These are phyloP conservation scores for Aspergillus phoenicis DNA, from an alignment of 2,329 filamentous ascomycete genomes.

Conservation along the genomic window DNA sequence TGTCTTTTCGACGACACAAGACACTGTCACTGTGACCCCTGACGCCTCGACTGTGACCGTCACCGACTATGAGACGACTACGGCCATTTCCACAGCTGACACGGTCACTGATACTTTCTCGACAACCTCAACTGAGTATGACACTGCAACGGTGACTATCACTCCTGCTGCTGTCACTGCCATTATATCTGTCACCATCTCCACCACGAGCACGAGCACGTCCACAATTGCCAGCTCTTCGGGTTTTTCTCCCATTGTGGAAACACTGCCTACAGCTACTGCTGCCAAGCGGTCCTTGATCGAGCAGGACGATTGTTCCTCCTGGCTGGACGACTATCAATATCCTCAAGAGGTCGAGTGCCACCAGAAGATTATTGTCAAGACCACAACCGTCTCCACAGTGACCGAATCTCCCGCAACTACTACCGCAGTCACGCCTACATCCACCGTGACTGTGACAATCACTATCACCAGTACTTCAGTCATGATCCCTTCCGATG, in stretches of 20 bases:
- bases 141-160: neutral
- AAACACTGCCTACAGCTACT: neutral
- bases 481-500: neutral
- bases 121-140: neutral
- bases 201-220: neutral
- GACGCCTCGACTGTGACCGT: neutral
- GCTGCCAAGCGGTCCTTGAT: neutral
- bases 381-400: slow-evolving; percentile 1
- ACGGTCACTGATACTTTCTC: neutral
- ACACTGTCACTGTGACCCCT: slow-evolving; percentile 1
- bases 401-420: neutral
- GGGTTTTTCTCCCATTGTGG: neutral
- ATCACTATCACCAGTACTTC: neutral
- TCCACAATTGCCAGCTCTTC: neutral
- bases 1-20: neutral
- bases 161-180: neutral
- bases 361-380: slow-evolving; percentile 4
- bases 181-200: neutral
- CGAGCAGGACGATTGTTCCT: neutral
- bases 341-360: neutral
- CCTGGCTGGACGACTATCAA: neutral
- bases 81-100: neutral
- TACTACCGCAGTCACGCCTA: neutral
- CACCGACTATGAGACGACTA: neutral
- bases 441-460: neutral